Evolutionary conservation across 2,329 filamentous ascomycete genomes (phyloP), one percentile per base, ranked within the genome.

Genomic region (Colletotrichum musicola): DNA sequence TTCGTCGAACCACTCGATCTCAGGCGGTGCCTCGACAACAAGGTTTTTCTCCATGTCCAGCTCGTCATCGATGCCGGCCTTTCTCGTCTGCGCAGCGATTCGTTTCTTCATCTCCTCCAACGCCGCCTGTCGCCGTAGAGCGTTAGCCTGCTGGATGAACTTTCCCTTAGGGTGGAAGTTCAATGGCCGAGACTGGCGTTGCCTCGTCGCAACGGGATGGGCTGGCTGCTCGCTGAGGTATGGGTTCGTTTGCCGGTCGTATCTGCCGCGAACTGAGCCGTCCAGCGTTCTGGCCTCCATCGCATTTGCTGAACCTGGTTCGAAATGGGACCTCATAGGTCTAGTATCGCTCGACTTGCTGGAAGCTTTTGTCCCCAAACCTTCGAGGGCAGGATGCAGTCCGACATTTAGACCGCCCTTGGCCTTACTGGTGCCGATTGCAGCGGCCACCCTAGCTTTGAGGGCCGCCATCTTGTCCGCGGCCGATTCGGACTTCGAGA

Each of bases 1-100:
- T 81, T 98, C 95, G 74, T 99, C 96, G 93, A 95, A 98, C 96
- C 96, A 99, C 79, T 99, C 96, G 49, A 98, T 87, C 7, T 92
- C 92, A 4, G 96, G 96, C 10, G 96, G 96, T 38, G 87, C 86
- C 71, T 95, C 91, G 6, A 98, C 89, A 4, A 96, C 81, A 77
- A 95, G 98, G 38, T 94, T 93, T 79, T 95, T 97, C 79, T 99
- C 95, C 56, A 92, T 90, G 70, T 97, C 92, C 35, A 93, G 81
- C 73, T 95, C 95, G 77, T 98, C 95, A 75, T 98, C 95, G 71
- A 98, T 93, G 54, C 94, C 95, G n/a, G 92, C 94, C 78, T 94
- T 95, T 68, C 95, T 89, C 12, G 94, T 92, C 74, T 94, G 91
- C 73, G 92, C 92, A 1, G 95, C 95, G 73, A 99, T 97, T 64